Conservation (phyloP, 352 stramenopile species). For the Albugo laibachii region DNA sequence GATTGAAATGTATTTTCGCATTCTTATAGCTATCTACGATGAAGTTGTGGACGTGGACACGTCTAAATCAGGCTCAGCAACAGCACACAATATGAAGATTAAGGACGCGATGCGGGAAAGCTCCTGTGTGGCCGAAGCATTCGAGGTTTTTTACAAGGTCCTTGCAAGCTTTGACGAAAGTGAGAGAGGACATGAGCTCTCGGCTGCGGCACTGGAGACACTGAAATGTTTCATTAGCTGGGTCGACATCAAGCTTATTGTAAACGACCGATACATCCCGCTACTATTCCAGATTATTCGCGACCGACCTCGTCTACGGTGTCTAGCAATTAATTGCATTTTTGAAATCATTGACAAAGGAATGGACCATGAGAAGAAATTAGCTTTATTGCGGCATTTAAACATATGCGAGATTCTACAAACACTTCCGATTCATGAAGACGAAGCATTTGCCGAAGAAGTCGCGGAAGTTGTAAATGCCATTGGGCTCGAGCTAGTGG, state of each 20-base stretch:
- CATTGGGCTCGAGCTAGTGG: constrained; percentile 57
- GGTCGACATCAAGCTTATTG: constrained; percentile 66
- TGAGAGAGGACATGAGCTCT: constrained; percentile 45
- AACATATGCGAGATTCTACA: constrained; percentile 42
- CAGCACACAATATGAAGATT: constrained; percentile 61
- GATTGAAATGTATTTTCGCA: constrained; percentile 82
- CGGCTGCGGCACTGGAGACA: constrained; percentile 41
- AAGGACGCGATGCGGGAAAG: constrained; percentile 78
- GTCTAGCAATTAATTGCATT: constrained; percentile 58
- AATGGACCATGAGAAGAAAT: constrained; percentile 67
- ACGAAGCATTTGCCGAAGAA: constrained; percentile 55
- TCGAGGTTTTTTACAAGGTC: constrained; percentile 71
- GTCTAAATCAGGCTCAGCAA: constrained; percentile 28
- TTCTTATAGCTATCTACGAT: constrained; percentile 78
- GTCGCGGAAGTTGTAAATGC: constrained; percentile 68
- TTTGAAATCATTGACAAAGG: constrained; percentile 76
- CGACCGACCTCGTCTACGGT: constrained; percentile 33
- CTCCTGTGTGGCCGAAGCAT: constrained; percentile 45
- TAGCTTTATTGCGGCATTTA: constrained; percentile 50
- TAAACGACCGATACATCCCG: constrained; percentile 67
- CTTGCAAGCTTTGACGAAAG: constrained; percentile 50
- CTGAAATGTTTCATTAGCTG: constrained; percentile 75
- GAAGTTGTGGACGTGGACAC: constrained; percentile 82
- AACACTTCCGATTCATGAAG: constrained; percentile 41
- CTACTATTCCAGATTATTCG: constrained; percentile 48